These are phyloP conservation scores for Oryza coarctata DNA, from an alignment of 176 grass and related monocot genomes.

Conservation along the genomic window DNA sequence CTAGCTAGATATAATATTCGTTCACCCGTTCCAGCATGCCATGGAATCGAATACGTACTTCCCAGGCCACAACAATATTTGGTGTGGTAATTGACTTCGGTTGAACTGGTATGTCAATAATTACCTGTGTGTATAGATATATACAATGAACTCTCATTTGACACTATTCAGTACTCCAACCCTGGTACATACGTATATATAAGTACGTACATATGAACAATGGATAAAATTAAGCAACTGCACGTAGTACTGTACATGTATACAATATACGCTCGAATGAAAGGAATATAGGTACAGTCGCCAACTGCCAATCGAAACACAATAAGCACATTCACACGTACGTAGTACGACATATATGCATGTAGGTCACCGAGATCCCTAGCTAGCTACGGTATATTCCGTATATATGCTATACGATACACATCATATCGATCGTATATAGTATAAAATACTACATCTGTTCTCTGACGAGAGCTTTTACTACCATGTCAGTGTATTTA, in stretches of 20 bases:
- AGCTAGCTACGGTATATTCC: not conserved
- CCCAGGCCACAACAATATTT: not conserved
- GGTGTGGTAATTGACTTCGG: not conserved
- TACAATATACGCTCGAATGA: not conserved
- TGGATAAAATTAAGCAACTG: not conserved
- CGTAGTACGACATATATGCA: not conserved
- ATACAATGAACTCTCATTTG: not conserved
- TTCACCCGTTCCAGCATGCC: too few relatives aligned
- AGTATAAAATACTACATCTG: not conserved
- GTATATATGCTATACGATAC: not conserved
- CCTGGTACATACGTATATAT: not conserved
- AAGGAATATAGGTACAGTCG: not conserved
- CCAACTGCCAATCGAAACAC: not conserved
- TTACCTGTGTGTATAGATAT: not conserved
- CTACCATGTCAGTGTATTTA: not conserved
- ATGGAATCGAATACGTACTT: too few relatives aligned
- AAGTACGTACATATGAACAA: not conserved
- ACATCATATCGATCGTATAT: not conserved
- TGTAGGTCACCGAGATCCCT: not conserved
- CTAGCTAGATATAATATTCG: too few relatives aligned
- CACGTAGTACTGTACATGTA: not conserved
- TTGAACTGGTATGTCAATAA: not conserved
- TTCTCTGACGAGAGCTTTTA: slow-evolving; percentile 7
- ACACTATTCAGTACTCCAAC: not conserved
- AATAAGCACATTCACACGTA: too few relatives aligned